Evolutionary conservation across 495 filamentous ascomycete species (phyloP), one percentile per base, ranked within the genome.

Genomic region (Tirmania nivea): DNA sequence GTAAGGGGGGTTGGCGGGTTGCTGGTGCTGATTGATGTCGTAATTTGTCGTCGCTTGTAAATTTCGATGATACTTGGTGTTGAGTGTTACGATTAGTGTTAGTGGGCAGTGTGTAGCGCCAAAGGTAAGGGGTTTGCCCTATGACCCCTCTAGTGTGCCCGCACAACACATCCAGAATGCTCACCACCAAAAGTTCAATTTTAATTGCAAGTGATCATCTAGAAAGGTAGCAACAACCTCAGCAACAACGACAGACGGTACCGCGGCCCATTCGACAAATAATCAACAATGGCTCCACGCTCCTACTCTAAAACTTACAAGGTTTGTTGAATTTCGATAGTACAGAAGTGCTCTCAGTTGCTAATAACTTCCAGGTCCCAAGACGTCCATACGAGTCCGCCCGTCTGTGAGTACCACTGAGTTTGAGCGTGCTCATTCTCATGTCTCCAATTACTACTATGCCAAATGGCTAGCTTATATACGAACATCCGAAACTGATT

Each of bases 321-420:
- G 80, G 83, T 93, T 75, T 81, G 86, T 65, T 52, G 39, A 39
- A 31, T 34, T 20, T 17, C 45, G 50, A 31, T 7, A 31, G 25
- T 25, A 25, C 25, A 1, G 25, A 31, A 31, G 25, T 31, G 25
- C 25, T 3, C 25, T 31, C 25, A 31, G 25, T 31, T 31, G 25
- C 58, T 54, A 21, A 19, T n/a, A 12, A 11, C 57, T 48, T 56
- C 61, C 62, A 65, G 62, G 62, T 65, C 52, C 62, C 62, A 10
- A 69, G 71, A 68, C 73, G 75, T 62, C 75, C 90, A 63, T 97
- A 92, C 79, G 90, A 97, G 83, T 89, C 86, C 68, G 90, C 90
- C 71, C 92, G 90, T 81, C 79, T 97, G 90, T 96, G 78, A 83
- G 87, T 86, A 75, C 89, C 90, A 96, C 84, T 95, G 79, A 89